Evolutionary conservation across 352 stramenopile species (phyloP), one percentile per base, ranked within the genome.

Genomic region (Pythium aristosporum): DNA sequence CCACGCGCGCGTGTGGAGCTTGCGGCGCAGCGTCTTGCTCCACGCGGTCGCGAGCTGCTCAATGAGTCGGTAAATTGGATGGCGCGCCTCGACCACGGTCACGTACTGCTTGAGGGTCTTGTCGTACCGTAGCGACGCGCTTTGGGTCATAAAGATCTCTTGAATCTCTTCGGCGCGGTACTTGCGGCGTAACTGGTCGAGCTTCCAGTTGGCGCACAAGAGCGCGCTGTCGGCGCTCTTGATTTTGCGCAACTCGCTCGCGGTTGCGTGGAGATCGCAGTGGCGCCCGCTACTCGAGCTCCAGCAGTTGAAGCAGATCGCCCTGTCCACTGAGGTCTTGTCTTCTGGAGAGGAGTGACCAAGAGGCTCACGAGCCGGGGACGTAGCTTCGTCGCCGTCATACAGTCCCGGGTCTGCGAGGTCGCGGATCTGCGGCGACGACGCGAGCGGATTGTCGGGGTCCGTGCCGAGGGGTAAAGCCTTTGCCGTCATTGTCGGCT

Each of bases 281-380:
- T 81, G 67, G 18, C 87, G 94, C 21, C 86, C 77, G 28, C 80
- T 94, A 53, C 89, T 96, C 11, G 91, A 83, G 44, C 86, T 96
- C 94, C 94, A 98, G 75, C 94, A 98, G 54, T 96, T 97, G 71
- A 98, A 98, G 68, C 92, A 98, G 6, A 91, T 68, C 8, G 43
- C 47, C 25, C 25, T 30, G 25, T 30, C 25, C 25, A 30, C 2
- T 23, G 30, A 18, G 13, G 37, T 42, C 25, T 2, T 30, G 25
- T 30, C 25, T 66, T 75, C 18, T 44, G 37, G 28, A 30, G 43
- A 48, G 0, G 46, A 57, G 0, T 13, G 8, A 7, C 23, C 7
- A 21, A 1, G 18, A 37, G 39, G 8, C 28, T 58, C 32, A 12
- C 43, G 39, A 15, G 39, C 16, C 8, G 54, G 13, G 3, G 44